Percentiles rank a stretch among this genome's conserved stretches.
These are phyloP conservation scores for Scutellaria minor DNA, from an alignment of 257 asterid species.

Conservation along the genomic window DNA sequence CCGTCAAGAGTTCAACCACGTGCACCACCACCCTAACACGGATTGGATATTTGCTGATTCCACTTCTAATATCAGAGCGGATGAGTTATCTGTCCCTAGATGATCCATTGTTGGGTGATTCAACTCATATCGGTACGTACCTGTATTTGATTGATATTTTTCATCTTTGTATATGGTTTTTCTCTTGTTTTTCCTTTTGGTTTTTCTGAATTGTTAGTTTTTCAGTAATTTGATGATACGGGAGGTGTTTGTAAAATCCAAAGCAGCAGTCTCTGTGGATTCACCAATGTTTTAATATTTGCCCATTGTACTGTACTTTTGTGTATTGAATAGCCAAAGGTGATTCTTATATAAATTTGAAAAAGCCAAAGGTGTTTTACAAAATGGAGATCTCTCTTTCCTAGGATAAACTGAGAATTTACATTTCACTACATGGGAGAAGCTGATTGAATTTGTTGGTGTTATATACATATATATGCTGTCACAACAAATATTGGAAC, in stretches of 20 bases:
- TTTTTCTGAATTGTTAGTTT: constrained; percentile 2
- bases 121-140: no score
- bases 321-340: constrained; percentile 35
- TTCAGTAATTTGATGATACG: constrained; percentile 28
- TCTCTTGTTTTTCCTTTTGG: neutral
- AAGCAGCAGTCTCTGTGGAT: constrained; percentile 31
- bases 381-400: no score
- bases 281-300: constrained; percentile 22
- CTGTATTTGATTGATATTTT: constrained; percentile 22
- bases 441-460: no score
- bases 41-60: constrained; percentile 74
- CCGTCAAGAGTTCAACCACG: constrained; percentile 61
- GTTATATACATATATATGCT: no score
- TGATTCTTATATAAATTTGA: constrained; percentile 21
- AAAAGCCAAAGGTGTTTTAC: no score
- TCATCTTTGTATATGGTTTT: constrained; percentile 38
- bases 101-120: constrained; percentile 22
- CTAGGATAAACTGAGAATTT: no score
- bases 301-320: constrained; percentile 12
- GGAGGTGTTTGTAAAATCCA: constrained; percentile 23
- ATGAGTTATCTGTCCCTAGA: constrained; percentile 85
- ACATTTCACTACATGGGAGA: no score
- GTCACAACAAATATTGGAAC: no score
- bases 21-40: constrained; percentile 57
- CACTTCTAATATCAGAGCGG: constrained; percentile 63